These are phyloP conservation scores for Aspergillus bertholletiae DNA, from an alignment of 495 filamentous ascomycete genomes.

Conservation along the genomic window DNA sequence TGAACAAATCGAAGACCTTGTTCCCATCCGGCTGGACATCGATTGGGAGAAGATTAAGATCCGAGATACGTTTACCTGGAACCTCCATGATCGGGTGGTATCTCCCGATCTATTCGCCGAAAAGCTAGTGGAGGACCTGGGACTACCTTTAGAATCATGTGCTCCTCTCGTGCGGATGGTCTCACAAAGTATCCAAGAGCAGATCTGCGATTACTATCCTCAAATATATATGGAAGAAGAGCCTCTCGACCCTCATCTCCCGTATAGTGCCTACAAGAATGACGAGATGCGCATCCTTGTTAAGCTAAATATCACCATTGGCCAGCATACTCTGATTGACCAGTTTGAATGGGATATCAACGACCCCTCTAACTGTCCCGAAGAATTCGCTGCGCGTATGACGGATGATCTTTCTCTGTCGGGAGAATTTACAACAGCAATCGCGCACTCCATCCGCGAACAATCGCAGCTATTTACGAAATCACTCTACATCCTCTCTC, in stretches of 20 bases:
- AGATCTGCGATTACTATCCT: constrained; percentile 89
- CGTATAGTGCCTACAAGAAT: constrained; percentile 93
- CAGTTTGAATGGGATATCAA: constrained; percentile 99
- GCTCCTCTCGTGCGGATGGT: constrained; percentile 70
- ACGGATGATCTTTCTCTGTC: constrained; percentile 85
- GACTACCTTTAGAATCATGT: constrained; percentile 63
- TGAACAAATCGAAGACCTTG: constrained; percentile 85
- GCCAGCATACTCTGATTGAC: constrained; percentile 87
- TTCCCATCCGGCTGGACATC: constrained; percentile 87
- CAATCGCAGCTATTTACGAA: constrained; percentile 91
- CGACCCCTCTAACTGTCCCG: constrained; percentile 85
- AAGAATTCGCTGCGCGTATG: constrained; percentile 89
- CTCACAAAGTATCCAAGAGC: constrained; percentile 76
- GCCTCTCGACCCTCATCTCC: constrained; percentile 81
- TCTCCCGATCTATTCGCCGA: constrained; percentile 77
- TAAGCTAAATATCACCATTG: constrained; percentile 97
- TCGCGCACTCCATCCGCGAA: constrained; percentile 95
- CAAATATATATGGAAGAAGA: constrained; percentile 88
- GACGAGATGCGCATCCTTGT: constrained; percentile 96
- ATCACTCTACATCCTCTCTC: constrained; percentile 86
- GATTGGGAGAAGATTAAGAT: constrained; percentile 95
- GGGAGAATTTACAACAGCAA: constrained; percentile 95
- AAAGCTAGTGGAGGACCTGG: constrained; percentile 88
- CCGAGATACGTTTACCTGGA: constrained; percentile 98
- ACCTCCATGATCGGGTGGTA: constrained; percentile 85